Evolutionary conservation across 768 basidiomycete species (phyloP).

Genomic region (Astraeus odoratus): DNA sequence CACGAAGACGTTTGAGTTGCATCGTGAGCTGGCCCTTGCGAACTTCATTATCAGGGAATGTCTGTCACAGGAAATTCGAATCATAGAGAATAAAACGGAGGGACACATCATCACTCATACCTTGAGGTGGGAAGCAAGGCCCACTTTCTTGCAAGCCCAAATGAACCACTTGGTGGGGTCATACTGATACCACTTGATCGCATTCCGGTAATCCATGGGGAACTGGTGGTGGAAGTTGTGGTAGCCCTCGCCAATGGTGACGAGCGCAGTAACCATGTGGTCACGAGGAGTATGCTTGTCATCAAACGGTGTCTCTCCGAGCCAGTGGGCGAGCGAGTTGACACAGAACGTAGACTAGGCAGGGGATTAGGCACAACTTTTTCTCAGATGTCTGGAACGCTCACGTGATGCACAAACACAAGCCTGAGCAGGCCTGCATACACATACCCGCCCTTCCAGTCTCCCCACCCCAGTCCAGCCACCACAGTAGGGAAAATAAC

Average conservation of each 20-base stretch:
- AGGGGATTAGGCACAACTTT: neutral
- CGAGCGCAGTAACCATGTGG: conserved; percentile 82
- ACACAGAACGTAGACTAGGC: conserved; percentile 91
- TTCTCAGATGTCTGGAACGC: conserved; percentile 20
- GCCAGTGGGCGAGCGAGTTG: conserved; percentile 95
- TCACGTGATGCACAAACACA: conserved; percentile 81
- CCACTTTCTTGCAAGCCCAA: conserved; percentile 39
- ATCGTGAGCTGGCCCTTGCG: conserved; percentile 89
- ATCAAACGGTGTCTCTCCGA: conserved; percentile 88
- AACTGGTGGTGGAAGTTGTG: conserved; percentile 98
- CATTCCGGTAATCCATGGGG: conserved; percentile 96
- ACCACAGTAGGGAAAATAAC: conserved; percentile 70
- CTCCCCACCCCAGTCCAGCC: conserved; percentile 78
- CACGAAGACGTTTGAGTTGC: conserved; percentile 82
- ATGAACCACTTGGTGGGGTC: conserved; percentile 94
- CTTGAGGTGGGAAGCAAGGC: conserved; percentile 54
- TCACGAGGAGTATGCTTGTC: conserved; percentile 93
- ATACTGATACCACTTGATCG: conserved; percentile 87
- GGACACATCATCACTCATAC: conserved; percentile 15
- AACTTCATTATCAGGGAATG: conserved; percentile 66
- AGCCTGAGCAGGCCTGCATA: conserved; percentile 78
- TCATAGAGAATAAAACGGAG: neutral
- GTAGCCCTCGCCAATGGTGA: conserved; percentile 93
- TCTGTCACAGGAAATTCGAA: conserved; percentile 12
- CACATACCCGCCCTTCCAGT: conserved; percentile 79